These are phyloP conservation scores for Clonostachys solani DNA, from an alignment of 2,329 filamentous ascomycete genomes.

Conservation along the genomic window DNA sequence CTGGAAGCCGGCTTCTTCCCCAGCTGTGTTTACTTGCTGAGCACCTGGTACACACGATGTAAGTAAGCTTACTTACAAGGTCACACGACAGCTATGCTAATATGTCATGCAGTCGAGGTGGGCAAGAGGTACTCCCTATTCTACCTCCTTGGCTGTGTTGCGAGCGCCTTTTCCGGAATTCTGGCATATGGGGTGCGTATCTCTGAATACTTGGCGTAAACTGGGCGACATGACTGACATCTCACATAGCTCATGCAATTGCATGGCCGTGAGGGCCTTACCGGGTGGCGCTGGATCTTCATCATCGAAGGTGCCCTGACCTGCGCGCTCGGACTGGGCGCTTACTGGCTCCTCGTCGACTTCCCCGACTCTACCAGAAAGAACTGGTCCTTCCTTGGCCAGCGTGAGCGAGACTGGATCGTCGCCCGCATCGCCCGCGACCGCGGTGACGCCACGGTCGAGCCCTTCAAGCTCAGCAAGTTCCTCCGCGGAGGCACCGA, in stretches of 20 bases:
- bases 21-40: conserved; percentile 40
- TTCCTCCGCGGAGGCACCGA: conserved; percentile 44
- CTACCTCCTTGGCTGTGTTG: conserved; percentile 64
- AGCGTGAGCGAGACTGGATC: conserved; percentile 47
- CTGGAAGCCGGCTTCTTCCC: conserved; percentile 72
- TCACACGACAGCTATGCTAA: not conserved
- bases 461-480: conserved; percentile 41
- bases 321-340: conserved; percentile 38
- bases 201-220: not conserved
- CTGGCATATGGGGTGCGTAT: conserved; percentile 61
- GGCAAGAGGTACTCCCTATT: conserved; percentile 67
- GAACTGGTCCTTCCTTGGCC: conserved; percentile 47
- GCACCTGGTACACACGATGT: conserved; percentile 68
- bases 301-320: conserved; percentile 51
- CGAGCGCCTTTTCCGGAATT: conserved; percentile 63
- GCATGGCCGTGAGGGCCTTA: conserved; percentile 46
- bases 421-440: conserved; percentile 51
- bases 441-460: conserved; percentile 51
- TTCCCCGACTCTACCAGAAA: conserved; percentile 54
- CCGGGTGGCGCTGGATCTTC: conserved; percentile 67
- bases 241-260: conserved; percentile 52
- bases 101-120: conserved; percentile 48
- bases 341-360: conserved; percentile 58
- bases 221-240: conserved; percentile 3
- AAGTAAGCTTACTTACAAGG: conserved; percentile 16